Evolutionary conservation across 2,329 filamentous ascomycete genomes (phyloP).

Genomic region (Periconia sp.): DNA sequence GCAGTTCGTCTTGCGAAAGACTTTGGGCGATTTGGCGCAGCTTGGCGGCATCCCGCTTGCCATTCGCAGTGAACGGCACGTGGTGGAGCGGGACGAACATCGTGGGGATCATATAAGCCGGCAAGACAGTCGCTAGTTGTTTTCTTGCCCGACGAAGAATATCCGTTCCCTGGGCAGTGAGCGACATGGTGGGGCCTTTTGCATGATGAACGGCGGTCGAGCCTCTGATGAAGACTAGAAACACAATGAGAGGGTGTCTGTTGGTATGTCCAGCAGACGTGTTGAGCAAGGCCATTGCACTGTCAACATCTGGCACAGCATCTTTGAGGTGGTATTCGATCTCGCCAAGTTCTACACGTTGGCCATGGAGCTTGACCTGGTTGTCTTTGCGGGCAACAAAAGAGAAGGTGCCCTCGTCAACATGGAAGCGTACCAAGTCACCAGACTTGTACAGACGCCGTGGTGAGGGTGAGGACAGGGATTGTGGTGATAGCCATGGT

Average conservation of each 20-base stretch:
- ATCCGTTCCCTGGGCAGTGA: not conserved
- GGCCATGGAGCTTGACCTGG: slow-evolving; percentile 20
- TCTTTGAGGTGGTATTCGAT: slow-evolving; percentile 22
- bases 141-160: not conserved
- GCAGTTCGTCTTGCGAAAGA: not conserved
- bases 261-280: not conserved
- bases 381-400: slow-evolving; percentile 6
- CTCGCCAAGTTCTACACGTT: slow-evolving; percentile 19
- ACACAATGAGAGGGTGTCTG: not conserved
- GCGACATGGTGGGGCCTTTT: not conserved
- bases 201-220: not conserved
- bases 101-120: slow-evolving; percentile 1
- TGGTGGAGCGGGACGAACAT: not conserved
- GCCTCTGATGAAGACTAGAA: not conserved
- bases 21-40: not conserved
- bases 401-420: slow-evolving; percentile 1
- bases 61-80: not conserved
- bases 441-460: slow-evolving; percentile 4
- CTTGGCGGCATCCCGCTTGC: not conserved
- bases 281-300: not conserved
- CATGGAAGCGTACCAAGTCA: slow-evolving; percentile 3
- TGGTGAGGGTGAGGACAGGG: not conserved
- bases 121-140: not conserved
- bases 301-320: not conserved
- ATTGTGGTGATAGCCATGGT: slow-evolving; percentile 3